Conservation (phyloP, 2,329 filamentous ascomycete genomes). For the Ophiostoma sp. region DNA sequence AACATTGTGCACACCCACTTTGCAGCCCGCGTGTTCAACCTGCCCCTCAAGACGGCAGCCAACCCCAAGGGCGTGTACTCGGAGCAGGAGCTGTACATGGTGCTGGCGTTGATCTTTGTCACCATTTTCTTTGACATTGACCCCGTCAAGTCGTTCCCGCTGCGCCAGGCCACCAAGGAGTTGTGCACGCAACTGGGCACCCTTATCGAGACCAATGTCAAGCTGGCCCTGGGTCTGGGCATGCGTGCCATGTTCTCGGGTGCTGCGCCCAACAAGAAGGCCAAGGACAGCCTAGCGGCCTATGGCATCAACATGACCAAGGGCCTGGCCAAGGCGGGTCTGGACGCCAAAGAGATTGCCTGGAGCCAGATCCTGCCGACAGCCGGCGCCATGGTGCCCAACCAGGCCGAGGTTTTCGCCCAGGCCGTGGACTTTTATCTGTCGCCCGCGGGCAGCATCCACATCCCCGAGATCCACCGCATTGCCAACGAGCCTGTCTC, state of each 20-base stretch:
- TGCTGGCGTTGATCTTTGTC: slow-evolving; percentile 65
- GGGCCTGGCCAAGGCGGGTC: slow-evolving; percentile 61
- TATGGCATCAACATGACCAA: slow-evolving; percentile 64
- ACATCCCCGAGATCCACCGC: slow-evolving; percentile 61
- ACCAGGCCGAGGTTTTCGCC: slow-evolving; percentile 71
- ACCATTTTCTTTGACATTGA: slow-evolving; percentile 68
- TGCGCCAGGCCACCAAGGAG: slow-evolving; percentile 59
- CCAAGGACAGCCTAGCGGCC: not conserved
- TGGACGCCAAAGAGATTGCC: slow-evolving; percentile 65
- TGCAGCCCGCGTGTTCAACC: slow-evolving; percentile 60
- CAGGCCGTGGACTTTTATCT: slow-evolving; percentile 74
- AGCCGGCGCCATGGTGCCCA: slow-evolving; percentile 66
- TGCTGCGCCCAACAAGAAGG: slow-evolving; percentile 40
- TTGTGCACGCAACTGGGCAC: slow-evolving; percentile 60
- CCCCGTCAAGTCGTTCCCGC: slow-evolving; percentile 63
- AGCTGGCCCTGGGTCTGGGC: slow-evolving; percentile 48
- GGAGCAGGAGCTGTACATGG: slow-evolving; percentile 59
- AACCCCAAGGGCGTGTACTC: slow-evolving; percentile 60
- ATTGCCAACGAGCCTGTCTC: slow-evolving; percentile 57
- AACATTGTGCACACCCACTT: slow-evolving; percentile 68
- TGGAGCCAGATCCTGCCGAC: slow-evolving; percentile 71
- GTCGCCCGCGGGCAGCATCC: slow-evolving; percentile 52
- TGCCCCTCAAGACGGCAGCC: slow-evolving; percentile 65
- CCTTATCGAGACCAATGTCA: slow-evolving; percentile 65
- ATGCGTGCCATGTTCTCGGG: slow-evolving; percentile 57